Evolutionary conservation across 2,329 filamentous ascomycete species (phyloP), one percentile per base, ranked within the genome.

Genomic region (Zymoseptoria crescenta): DNA sequence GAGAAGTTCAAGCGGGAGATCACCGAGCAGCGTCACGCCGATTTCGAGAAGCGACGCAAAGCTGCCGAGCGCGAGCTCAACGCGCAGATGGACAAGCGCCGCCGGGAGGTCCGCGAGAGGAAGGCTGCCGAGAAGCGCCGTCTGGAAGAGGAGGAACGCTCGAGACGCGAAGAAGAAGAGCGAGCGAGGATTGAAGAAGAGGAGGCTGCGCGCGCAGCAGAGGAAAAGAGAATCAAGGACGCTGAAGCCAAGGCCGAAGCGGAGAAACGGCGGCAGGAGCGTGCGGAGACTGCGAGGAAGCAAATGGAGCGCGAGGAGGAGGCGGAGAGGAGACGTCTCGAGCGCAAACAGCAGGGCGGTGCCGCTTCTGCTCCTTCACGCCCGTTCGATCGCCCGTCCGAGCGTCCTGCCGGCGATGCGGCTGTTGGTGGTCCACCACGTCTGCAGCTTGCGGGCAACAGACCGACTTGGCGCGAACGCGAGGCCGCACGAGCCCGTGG

Each of bases 41-140:
- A 97, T 76, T 99, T 97, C 68, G 94, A 97, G 82, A 93, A 89
- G 80, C 89, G 92, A 65, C 89, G 89, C 72, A 91, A 88, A 74
- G 87, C 90, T 70, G 94, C 94, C 30, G 91, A 97, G 80, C 86
- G 88, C 65, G 94, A 99, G 73, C 83, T 97, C 59, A 89, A 97
- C 80, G 88, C 88, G 76, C 91, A 95, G 79, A 96, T 96, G 76
- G 84, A 87, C 48, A 83, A 86, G 65, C 89, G 94, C 70, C 87
- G 91, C 77, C 93, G 91, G 82, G 91, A 96, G 74, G 85, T 89
- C 70, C 87, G 89, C 68, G 93, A 96, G 72, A 85, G 86, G 67
- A 87, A 87, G 74, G 83, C 89, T 58, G 86, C 88, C 58, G 91
- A 96, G 83, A 91, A 86, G 79, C 83, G 85, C 59, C 91, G 95